phyloP scores from a whole-genome alignment of 768 basidiomycete genomes.

The Panaeolus cyanescens region DNA sequence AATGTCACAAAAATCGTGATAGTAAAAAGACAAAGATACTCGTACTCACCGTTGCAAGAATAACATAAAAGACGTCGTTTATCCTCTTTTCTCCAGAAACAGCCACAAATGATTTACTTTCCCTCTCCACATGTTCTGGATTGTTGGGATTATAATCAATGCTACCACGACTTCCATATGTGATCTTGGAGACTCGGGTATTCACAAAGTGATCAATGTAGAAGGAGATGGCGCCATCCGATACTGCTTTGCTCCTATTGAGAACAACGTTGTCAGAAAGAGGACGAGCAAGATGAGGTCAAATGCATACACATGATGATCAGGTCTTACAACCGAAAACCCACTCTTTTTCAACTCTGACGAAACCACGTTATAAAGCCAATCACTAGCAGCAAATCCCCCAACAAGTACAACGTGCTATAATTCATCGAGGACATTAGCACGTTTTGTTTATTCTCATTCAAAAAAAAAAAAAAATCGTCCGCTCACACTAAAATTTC shows the following conservation, averaged over 20 bases:
- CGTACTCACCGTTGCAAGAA: conserved; percentile 16
- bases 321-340: conserved; percentile 21
- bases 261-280: not conserved
- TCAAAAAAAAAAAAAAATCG: not conserved
- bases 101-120: conserved; percentile 4
- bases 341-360: conserved; percentile 17
- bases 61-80: conserved; percentile 13
- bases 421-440: conserved; percentile 5
- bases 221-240: conserved; percentile 45
- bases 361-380: conserved; percentile 36
- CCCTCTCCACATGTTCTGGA: conserved; percentile 8
- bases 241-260: conserved; percentile 45
- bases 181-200: conserved; percentile 37
- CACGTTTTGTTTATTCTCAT: conserved; percentile 1
- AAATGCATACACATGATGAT: conserved; percentile 23
- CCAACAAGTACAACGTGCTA: conserved; percentile 46
- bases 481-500: conserved; percentile 10
- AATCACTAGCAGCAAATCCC: conserved; percentile 46
- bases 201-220: conserved; percentile 44
- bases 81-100: conserved; percentile 8
- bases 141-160: conserved; percentile 28
- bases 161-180: conserved; percentile 37
- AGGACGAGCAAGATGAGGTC: not conserved
- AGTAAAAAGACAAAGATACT: not conserved
- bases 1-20: not conserved